phyloP scores from a whole-genome alignment of 2,329 filamentous ascomycete species.

The Fusarium sp. region DNA sequence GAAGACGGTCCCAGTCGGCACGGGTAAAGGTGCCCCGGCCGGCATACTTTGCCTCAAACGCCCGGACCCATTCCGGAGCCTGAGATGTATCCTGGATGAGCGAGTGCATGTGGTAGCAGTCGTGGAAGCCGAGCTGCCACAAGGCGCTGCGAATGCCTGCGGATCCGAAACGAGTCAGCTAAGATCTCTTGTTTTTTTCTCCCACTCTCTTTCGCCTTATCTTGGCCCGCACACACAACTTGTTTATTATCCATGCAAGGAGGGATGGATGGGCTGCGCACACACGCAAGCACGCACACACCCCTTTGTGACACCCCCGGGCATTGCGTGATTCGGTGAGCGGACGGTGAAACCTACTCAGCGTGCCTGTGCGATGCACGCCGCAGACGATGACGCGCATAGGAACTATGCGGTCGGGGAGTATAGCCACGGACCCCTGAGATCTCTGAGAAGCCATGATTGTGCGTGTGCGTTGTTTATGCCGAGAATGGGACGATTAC shows the following conservation, averaged over 20 bases:
- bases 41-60: slow-evolving; percentile 47
- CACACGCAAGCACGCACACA: background rate
- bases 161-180: slow-evolving; percentile 8
- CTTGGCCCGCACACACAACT: background rate
- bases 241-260: background rate
- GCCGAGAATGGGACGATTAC: background rate
- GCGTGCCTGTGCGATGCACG: slow-evolving; percentile 50
- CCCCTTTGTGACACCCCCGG: background rate
- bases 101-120: slow-evolving; percentile 50
- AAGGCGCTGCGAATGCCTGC: slow-evolving; percentile 49
- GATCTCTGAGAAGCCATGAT: slow-evolving; percentile 27
- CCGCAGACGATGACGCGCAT: slow-evolving; percentile 54
- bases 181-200: slow-evolving; percentile 8
- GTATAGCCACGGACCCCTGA: slow-evolving; percentile 16
- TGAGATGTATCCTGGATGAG: slow-evolving; percentile 42
- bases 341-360: slow-evolving; percentile 44
- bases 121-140: slow-evolving; percentile 48
- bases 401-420: slow-evolving; percentile 47
- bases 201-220: background rate
- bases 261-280: background rate
- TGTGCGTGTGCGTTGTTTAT: slow-evolving; percentile 2
- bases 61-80: slow-evolving; percentile 45
- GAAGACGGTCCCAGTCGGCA: slow-evolving; percentile 56
- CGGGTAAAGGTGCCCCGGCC: slow-evolving; percentile 46
- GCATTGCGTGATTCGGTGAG: slow-evolving; percentile 6